phyloP scores from a whole-genome alignment of 2,329 filamentous ascomycete genomes.

The Calonectria pauciramosa region DNA sequence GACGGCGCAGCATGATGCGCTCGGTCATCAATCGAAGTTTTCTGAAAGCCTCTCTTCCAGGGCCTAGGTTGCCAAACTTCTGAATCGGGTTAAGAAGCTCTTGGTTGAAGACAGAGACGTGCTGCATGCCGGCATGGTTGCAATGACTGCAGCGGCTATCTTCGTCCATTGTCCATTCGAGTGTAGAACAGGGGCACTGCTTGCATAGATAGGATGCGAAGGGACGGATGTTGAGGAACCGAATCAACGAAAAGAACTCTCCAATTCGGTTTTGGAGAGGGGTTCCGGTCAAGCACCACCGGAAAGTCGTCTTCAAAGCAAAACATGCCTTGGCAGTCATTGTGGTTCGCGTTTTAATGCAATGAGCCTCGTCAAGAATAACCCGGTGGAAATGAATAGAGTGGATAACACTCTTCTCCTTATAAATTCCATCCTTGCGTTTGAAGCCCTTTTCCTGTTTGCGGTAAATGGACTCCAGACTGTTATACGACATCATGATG shows the following conservation, averaged over 20 bases:
- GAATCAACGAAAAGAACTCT: constrained; percentile 94
- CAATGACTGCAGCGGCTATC: constrained; percentile 80
- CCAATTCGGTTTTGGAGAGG: constrained; percentile 97
- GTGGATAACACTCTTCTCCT: constrained; percentile 86
- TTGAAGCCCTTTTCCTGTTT: constrained; percentile 94
- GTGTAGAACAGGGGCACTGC: constrained; percentile 81
- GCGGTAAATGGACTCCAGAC: constrained; percentile 90
- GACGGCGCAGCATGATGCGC: constrained; percentile 93
- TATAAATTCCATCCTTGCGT: constrained; percentile 83
- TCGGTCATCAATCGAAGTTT: constrained; percentile 92
- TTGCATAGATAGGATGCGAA: constrained; percentile 97
- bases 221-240: constrained; percentile 89
- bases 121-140: constrained; percentile 57
- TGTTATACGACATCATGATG: constrained; percentile 97
- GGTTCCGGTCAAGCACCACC: constrained; percentile 96
- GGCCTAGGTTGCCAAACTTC: constrained; percentile 70
- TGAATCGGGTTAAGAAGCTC: constrained; percentile 90
- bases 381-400: constrained; percentile 89
- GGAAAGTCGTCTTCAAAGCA: constrained; percentile 87
- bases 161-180: constrained; percentile 87
- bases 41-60: constrained; percentile 78
- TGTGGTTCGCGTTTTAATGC: constrained; percentile 90
- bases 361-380: constrained; percentile 95
- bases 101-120: constrained; percentile 84
- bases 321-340: constrained; percentile 97